Conservation (phyloP, 805 yeast genomes). For the Spathaspora arborariae region DNA sequence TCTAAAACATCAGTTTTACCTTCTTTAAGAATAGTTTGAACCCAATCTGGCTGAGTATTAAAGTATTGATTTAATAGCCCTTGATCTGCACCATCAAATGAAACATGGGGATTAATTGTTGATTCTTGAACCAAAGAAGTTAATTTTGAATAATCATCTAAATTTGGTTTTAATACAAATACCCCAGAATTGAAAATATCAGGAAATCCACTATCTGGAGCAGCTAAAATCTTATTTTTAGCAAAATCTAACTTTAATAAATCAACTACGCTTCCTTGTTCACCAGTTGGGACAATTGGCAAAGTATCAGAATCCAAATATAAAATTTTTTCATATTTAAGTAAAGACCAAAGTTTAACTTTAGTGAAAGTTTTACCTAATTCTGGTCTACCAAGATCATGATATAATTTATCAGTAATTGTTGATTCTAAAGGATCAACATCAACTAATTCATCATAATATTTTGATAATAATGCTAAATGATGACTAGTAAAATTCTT, state of each 20-base stretch:
- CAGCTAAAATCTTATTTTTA: conserved; percentile 41
- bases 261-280: conserved; percentile 22
- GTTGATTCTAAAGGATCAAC: conserved; percentile 21
- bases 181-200: conserved; percentile 85
- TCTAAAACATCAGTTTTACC: conserved; percentile 1
- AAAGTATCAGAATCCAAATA: conserved; percentile 67
- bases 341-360: conserved; percentile 51
- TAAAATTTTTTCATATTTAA: conserved; percentile 42
- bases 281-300: conserved; percentile 30
- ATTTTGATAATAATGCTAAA: conserved; percentile 18
- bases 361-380: conserved; percentile 53
- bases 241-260: conserved; percentile 24
- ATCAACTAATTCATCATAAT: conserved; percentile 30
- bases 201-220: conserved; percentile 90
- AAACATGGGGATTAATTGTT: conserved; percentile 14
- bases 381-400: conserved; percentile 49
- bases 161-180: conserved; percentile 54
- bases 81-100: conserved; percentile 90
- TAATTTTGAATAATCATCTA: conserved; percentile 39
- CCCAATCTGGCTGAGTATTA: conserved; percentile 41
- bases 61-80: conserved; percentile 81
- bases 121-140: conserved; percentile 18
- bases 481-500: conserved; percentile 23
- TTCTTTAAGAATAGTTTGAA: conserved; percentile 10
- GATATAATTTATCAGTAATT: conserved; percentile 20